Evolutionary conservation across 352 stramenopile species (phyloP), one percentile per base, ranked within the genome.

Genomic region (Phytophthora rubi): DNA sequence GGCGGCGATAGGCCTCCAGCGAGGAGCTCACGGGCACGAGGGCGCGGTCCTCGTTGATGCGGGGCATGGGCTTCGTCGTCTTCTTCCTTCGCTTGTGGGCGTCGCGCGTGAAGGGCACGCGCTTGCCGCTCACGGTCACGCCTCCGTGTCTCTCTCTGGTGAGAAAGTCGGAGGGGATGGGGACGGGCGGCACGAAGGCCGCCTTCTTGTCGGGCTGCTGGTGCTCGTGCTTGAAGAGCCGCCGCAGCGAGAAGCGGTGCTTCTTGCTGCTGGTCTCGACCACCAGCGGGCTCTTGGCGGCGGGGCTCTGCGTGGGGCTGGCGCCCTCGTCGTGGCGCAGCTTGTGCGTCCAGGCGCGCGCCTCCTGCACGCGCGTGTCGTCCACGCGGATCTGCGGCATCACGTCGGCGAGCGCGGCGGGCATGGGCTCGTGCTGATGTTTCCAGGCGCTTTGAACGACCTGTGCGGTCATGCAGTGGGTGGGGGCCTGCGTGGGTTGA

Each of bases 91-190:
- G 61, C 33, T 68, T 69, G 52, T 83, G 70, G 12, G 73, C 73
- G 42, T 77, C 76, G 35, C 63, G 64, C n/a, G 70, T 81, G 60
- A 83, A 83, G 1, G 76, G 73, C 12, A 83, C 70, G 53, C 76
- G 70, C 32, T 72, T 73, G 56, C 76, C 76, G 48, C 73, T 77
- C 12, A 83, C 76, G 6, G 70, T 83, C 26, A 81, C 66, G 44
- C 73, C 60, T 6, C 76, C 76, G 53, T 79, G 64, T 15, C 42
- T 56, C 58, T 83, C 71, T 10, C 65, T 70, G 6, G 72, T 81
- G 45, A 81, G 62, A 53, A 79, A 76, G 44, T 78, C 59, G 12
- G 61, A 64, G 6, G 68, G 72, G 48, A 82, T 80, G 37, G 66
- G 57, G n/a, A 82, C 61, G 3, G 69, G 65, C 23, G 61, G 51